Percentiles rank a stretch among this genome's conserved stretches.
Evolutionary conservation across 345 rosid genomes (phyloP).

Genomic region (Trapa incisa): DNA sequence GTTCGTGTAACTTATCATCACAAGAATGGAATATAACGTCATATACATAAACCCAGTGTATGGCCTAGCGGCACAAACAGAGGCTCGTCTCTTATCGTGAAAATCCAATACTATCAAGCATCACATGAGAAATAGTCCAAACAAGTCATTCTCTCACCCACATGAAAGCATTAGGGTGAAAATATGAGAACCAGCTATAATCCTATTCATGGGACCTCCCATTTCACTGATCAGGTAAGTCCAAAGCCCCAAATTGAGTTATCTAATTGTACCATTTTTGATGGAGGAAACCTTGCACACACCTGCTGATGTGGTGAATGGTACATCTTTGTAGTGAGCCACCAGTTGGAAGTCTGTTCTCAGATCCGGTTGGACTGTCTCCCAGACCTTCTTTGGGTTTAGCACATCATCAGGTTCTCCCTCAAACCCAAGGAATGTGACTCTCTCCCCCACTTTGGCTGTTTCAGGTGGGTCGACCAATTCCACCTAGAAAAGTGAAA

Average conservation of each 20-base stretch:
- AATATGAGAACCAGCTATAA: neutral
- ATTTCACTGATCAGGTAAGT: neutral
- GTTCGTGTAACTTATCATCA: no score
- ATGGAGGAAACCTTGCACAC: slow-evolving; percentile 73
- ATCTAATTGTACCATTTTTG: slow-evolving; percentile 41
- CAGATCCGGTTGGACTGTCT: slow-evolving; percentile 61
- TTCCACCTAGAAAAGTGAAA: slow-evolving; percentile 45
- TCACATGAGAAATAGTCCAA: neutral
- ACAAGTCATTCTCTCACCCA: neutral
- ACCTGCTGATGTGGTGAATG: slow-evolving; percentile 73
- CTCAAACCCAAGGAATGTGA: slow-evolving; percentile 53
- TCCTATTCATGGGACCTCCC: neutral
- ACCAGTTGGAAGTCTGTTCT: slow-evolving; percentile 40
- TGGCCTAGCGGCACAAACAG: no score
- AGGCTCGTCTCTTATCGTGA: no score
- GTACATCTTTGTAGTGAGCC: slow-evolving; percentile 68
- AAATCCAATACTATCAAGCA: no score
- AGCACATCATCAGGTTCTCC: slow-evolving; percentile 71
- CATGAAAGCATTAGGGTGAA: neutral
- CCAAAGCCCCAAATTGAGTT: neutral
- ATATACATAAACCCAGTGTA: no score
- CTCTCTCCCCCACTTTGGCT: slow-evolving; percentile 56
- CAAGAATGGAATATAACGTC: no score
- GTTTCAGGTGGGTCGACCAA: slow-evolving; percentile 73
- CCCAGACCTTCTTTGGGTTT: slow-evolving; percentile 90